These are phyloP conservation scores for Coffea humblotiana DNA, from an alignment of 305 asterid genomes.

Conservation along the genomic window DNA sequence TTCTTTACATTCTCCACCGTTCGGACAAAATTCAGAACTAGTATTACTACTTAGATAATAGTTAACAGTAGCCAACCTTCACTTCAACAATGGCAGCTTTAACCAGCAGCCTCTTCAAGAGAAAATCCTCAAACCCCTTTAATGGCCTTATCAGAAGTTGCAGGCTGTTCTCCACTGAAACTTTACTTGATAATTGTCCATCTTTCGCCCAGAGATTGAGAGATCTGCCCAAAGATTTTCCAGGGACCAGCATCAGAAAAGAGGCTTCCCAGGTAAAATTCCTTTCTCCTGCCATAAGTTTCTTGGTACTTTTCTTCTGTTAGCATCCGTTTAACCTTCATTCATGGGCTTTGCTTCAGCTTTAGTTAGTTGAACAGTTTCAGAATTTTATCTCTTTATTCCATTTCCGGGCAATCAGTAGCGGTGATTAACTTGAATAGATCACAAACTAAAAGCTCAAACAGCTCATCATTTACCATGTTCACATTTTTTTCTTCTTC, in stretches of 20 bases:
- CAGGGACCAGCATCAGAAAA: constrained; percentile 75
- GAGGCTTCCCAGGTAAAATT: constrained; percentile 62
- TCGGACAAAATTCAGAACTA: neutral
- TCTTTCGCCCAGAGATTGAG: constrained; percentile 70
- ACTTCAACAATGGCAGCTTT: constrained; percentile 54
- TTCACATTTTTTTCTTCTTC: too few species aligned
- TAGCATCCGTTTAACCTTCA: neutral
- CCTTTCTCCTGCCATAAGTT: neutral
- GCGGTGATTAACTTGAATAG: neutral
- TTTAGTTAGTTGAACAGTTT: neutral
- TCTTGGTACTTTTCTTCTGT: neutral
- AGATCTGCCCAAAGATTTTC: constrained; percentile 73
- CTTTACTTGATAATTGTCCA: constrained; percentile 44
- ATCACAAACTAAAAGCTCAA: too few species aligned
- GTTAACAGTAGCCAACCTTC: neutral
- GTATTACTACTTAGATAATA: too few species aligned
- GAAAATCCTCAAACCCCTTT: constrained; percentile 27
- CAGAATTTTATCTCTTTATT: neutral
- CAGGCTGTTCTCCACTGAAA: constrained; percentile 40
- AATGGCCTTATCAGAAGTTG: constrained; percentile 12
- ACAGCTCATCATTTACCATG: too few species aligned
- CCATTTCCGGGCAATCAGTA: neutral
- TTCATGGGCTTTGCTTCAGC: neutral
- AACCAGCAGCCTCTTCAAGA: constrained; percentile 39
- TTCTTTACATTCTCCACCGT: neutral